Base-by-base conservation (phyloP, 441 rosid species). In the Syzygium syzygioides region DNA sequence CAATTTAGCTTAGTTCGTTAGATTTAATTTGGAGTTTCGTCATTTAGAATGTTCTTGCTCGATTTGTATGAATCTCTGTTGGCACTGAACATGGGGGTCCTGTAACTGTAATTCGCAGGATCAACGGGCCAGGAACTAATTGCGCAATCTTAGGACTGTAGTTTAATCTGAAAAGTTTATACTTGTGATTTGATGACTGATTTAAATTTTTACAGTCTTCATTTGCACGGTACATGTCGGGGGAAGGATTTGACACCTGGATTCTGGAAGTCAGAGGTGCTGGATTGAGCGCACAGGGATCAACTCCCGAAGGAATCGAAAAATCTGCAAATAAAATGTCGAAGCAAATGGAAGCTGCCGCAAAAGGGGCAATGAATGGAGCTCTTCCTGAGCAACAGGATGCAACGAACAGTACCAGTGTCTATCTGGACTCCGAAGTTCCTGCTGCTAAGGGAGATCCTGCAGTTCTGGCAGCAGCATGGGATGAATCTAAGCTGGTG, bases 241-340 rank as follows among this genome's bases (percentile, higher is more conserved):
- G 91, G 85, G 95, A 98, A 88, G 99, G 99, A 90, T 98, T 95
- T 92, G 99, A 98, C 90, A 98, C 99, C 3, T 98, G 99, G 99
- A 90, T 98, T 91, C 98, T 98, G 55, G 99, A 98, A 93, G 96
- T 98, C 87, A 95, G 99, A 90, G 99, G 99, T 84, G 98, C 99
- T 57, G 99, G 99, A 20, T 92, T 98, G 92, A 98, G 99, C 79
- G 91, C 94, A 45, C 92, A 88, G 87, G 97, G 88, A 87, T 94
- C 95, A 41, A 92, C 92, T 92, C 84, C 94, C 30, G 89, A 96
- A 93, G 95, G 93, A 53, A 91, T 91, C 86, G 90, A 94, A 90
- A 93, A 93, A 87, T 92, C 95, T 87, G 94, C 96, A 26, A 88
- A 91, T 79, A 91, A 89, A 87, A 89, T 90, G 37, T 96, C 96